Conservation (phyloP, 257 asterid genomes). For the Gentiana dahurica region DNA sequence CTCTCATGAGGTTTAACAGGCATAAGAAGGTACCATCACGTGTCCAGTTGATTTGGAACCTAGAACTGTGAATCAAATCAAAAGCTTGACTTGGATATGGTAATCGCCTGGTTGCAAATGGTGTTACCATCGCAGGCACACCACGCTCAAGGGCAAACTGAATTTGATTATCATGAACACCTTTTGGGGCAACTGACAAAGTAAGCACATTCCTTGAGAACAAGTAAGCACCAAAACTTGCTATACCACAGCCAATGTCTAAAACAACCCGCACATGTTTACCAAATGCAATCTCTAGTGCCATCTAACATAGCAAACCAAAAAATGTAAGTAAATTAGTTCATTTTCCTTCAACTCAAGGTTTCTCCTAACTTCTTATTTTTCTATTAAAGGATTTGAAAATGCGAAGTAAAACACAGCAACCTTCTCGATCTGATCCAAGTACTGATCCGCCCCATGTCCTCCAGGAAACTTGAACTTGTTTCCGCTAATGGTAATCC, state of each 20-base stretch:
- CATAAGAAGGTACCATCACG: constrained; percentile 58
- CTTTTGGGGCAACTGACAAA: constrained; percentile 91
- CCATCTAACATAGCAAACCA: constrained; percentile 38
- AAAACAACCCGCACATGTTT: constrained; percentile 70
- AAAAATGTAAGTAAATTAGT: background rate
- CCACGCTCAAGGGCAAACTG: constrained; percentile 98
- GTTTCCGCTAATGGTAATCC: constrained; percentile 70
- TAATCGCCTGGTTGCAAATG: constrained; percentile 68
- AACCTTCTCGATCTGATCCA: constrained; percentile 92
- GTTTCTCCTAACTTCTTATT: background rate
- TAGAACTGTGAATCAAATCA: constrained; percentile 86
- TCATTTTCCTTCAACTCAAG: background rate
- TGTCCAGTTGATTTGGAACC: constrained; percentile 97
- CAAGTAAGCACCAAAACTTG: constrained; percentile 95
- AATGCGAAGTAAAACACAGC: background rate
- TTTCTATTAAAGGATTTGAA: background rate
- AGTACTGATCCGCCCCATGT: constrained; percentile 87
- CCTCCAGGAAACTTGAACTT: constrained; percentile 98
- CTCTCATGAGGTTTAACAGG: background rate
- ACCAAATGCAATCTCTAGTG: constrained; percentile 88
- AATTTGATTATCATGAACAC: constrained; percentile 92
- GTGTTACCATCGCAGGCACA: constrained; percentile 92
- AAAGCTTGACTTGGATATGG: constrained; percentile 92
- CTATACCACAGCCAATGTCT: constrained; percentile 97
- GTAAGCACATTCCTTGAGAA: constrained; percentile 69